Evolutionary conservation across 1,284 basidiomycete species (phyloP).

Genomic region (Papiliotrema terrestris): DNA sequence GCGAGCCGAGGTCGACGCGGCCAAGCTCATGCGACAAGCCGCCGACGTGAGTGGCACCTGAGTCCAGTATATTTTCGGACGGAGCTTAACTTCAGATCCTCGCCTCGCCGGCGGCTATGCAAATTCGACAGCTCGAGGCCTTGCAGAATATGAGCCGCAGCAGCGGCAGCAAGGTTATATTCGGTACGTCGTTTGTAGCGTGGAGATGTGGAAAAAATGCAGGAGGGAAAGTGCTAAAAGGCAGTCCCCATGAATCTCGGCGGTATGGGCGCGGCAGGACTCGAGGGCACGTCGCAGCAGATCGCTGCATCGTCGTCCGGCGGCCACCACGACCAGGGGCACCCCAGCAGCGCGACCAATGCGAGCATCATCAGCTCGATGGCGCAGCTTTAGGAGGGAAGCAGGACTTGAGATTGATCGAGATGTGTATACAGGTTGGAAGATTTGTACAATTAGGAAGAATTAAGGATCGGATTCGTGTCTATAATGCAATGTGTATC

Average conservation of each 20-base stretch:
- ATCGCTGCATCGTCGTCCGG: slow-evolving; percentile 34
- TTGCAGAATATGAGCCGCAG: slow-evolving; percentile 60
- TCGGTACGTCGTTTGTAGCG: slow-evolving; percentile 52
- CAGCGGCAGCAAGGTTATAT: slow-evolving; percentile 82
- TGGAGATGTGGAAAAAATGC: too few relatives aligned
- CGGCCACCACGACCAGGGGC: slow-evolving; percentile 11
- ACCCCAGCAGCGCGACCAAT: slow-evolving; percentile 23
- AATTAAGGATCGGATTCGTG: too few relatives aligned
- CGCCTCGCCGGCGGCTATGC: slow-evolving; percentile 91
- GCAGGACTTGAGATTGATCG: not conserved
- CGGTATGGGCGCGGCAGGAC: slow-evolving; percentile 42
- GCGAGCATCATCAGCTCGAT: slow-evolving; percentile 38
- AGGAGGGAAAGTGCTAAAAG: not conserved
- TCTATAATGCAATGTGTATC: too few relatives aligned
- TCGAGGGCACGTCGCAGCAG: slow-evolving; percentile 33
- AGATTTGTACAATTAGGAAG: too few relatives aligned
- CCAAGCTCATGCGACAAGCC: slow-evolving; percentile 79
- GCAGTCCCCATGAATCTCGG: slow-evolving; percentile 48
- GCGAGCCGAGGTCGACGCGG: slow-evolving; percentile 89
- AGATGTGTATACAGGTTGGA: not conserved
- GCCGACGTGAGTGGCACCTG: slow-evolving; percentile 34
- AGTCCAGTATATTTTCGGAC: too few relatives aligned
- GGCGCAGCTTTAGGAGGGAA: slow-evolving; percentile 24
- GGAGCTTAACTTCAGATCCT: slow-evolving; percentile 63
- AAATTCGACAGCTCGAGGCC: slow-evolving; percentile 91